Percentiles rank a stretch among this genome's conserved stretches.
Conservation (phyloP, 2,329 filamentous ascomycete species). For the Dothideomycetes sp. region DNA sequence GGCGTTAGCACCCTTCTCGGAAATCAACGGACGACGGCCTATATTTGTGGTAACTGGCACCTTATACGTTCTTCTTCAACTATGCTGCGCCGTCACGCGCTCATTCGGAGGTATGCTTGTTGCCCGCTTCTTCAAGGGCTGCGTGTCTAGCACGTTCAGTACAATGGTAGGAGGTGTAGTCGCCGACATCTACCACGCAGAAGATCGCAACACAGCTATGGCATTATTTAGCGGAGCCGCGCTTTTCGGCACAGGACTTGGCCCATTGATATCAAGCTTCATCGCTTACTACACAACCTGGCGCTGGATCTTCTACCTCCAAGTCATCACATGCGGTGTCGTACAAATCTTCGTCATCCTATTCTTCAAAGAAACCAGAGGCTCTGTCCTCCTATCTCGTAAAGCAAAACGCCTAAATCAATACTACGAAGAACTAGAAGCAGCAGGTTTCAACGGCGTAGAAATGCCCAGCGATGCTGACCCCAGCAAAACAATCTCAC, state of each 20-base stretch:
- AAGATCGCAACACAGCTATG: slow-evolving; percentile 82
- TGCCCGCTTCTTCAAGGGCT: slow-evolving; percentile 65
- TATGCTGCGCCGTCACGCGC: slow-evolving; percentile 62
- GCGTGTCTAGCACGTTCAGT: slow-evolving; percentile 69
- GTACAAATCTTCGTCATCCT: slow-evolving; percentile 56
- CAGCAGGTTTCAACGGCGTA: slow-evolving; percentile 50
- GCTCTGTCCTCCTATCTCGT: slow-evolving; percentile 65
- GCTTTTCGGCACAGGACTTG: slow-evolving; percentile 68
- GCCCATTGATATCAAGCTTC: slow-evolving; percentile 62
- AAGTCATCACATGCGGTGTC: slow-evolving; percentile 59
- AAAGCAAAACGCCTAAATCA: slow-evolving; percentile 66
- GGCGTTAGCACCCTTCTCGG: slow-evolving; percentile 77
- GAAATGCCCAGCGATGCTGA: slow-evolving; percentile 32
- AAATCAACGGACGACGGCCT: slow-evolving; percentile 77
- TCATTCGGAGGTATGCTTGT: slow-evolving; percentile 65
- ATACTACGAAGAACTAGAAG: slow-evolving; percentile 70
- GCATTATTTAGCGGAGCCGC: slow-evolving; percentile 74
- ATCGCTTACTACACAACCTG: slow-evolving; percentile 50
- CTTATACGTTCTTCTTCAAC: slow-evolving; percentile 61
- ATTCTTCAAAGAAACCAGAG: slow-evolving; percentile 74
- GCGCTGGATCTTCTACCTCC: slow-evolving; percentile 85
- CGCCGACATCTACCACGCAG: slow-evolving; percentile 70
- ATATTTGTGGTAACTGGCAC: slow-evolving; percentile 69
- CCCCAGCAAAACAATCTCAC: slow-evolving; percentile 23
- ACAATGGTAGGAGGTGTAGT: slow-evolving; percentile 92